Evolutionary conservation across 768 basidiomycete genomes (phyloP).

Genomic region (Leccinum subtestaceum): DNA sequence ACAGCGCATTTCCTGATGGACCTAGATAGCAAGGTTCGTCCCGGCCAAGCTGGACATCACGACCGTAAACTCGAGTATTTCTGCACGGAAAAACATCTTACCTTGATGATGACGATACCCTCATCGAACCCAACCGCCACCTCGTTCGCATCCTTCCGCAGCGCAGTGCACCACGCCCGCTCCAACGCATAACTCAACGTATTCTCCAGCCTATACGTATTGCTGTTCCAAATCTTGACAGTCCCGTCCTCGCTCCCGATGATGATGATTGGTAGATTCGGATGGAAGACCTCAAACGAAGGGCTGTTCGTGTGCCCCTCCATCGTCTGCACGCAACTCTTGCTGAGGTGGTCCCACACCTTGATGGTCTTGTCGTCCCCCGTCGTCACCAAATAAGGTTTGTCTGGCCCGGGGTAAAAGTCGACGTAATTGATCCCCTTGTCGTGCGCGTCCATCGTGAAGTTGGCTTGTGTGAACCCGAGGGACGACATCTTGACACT

Average conservation of each 20-base stretch:
- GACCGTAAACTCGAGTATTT: background rate
- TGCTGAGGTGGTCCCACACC: slow-evolving; percentile 98
- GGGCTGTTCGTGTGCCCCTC: slow-evolving; percentile 98
- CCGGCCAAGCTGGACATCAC: slow-evolving; percentile 66
- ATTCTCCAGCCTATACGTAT: slow-evolving; percentile 94
- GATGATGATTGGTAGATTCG: slow-evolving; percentile 66
- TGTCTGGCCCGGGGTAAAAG: slow-evolving; percentile 96
- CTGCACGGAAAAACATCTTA: slow-evolving; percentile 27
- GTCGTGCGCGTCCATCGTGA: slow-evolving; percentile 96
- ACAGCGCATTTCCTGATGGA: no score
- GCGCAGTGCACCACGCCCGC: slow-evolving; percentile 90
- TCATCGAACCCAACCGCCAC: slow-evolving; percentile 96
- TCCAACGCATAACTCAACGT: slow-evolving; percentile 94
- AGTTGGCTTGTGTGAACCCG: slow-evolving; percentile 80
- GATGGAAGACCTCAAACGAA: slow-evolving; percentile 95
- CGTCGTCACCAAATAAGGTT: slow-evolving; percentile 93
- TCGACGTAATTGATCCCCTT: slow-evolving; percentile 99
- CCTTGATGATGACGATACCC: slow-evolving; percentile 92
- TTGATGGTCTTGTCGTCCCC: slow-evolving; percentile 98
- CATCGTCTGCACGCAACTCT: slow-evolving; percentile 96
- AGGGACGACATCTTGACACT: slow-evolving; percentile 97
- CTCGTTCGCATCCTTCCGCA: slow-evolving; percentile 83
- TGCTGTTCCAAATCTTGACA: slow-evolving; percentile 96
- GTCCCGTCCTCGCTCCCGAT: slow-evolving; percentile 97
- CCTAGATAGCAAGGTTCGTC: slow-evolving; percentile 27